Percentiles rank a stretch among this genome's conserved stretches.
phyloP scores from a whole-genome alignment of 2,329 filamentous ascomycete genomes.

The Sordariomycetes sp. region DNA sequence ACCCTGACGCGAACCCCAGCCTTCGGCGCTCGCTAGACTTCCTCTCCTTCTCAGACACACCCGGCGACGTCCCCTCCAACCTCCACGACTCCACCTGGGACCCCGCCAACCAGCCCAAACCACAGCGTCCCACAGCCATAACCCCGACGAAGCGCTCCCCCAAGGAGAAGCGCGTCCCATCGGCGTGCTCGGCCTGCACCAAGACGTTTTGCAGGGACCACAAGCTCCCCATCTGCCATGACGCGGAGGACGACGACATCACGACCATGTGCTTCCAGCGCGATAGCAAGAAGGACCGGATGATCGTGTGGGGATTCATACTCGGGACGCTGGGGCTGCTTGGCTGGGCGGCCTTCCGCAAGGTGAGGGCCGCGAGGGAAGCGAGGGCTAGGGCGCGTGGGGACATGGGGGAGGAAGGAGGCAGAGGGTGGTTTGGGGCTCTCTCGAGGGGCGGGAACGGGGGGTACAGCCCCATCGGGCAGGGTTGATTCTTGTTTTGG shows the following conservation, averaged over 20 bases:
- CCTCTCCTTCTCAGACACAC: slow-evolving; percentile 2
- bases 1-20: slow-evolving; percentile 24
- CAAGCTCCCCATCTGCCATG: slow-evolving; percentile 48
- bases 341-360: slow-evolving; percentile 43
- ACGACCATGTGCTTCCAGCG: slow-evolving; percentile 52
- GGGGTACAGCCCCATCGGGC: background rate
- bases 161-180: slow-evolving; percentile 17
- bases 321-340: slow-evolving; percentile 43
- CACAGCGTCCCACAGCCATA: too few relatives aligned
- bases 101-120: too few relatives aligned
- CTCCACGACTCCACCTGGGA: too few relatives aligned
- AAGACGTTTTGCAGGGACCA: slow-evolving; percentile 49
- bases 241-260: slow-evolving; percentile 47
- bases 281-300: slow-evolving; percentile 52
- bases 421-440: background rate
- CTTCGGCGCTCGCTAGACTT: slow-evolving; percentile 1
- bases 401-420: background rate
- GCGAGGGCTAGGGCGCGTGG: slow-evolving; percentile 11
- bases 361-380: slow-evolving; percentile 26
- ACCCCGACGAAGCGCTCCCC: slow-evolving; percentile 5
- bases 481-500: background rate
- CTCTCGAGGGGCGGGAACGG: background rate
- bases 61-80: background rate
- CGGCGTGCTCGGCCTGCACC: slow-evolving; percentile 46
- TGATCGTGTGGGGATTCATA: slow-evolving; percentile 54